These are phyloP conservation scores for Fagopyrum esculentum DNA, from an alignment of 148 eudicot genomes.

Conservation along the genomic window DNA sequence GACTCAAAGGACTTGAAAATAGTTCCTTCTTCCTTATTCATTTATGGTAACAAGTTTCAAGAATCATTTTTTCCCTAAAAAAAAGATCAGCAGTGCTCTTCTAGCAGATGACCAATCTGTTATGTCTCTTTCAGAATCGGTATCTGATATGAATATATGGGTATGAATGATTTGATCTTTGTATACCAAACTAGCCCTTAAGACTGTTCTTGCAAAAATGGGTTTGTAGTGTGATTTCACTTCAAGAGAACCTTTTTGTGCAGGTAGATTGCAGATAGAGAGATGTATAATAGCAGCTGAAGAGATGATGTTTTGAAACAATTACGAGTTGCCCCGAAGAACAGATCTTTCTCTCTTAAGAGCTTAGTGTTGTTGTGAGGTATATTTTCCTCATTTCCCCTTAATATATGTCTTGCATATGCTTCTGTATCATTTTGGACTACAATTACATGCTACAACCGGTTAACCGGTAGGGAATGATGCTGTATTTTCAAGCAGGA, in stretches of 20 bases:
- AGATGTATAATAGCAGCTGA: too few species aligned
- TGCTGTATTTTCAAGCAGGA: background rate
- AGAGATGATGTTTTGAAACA: background rate
- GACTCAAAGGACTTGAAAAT: background rate
- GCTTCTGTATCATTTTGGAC: background rate
- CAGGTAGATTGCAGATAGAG: background rate
- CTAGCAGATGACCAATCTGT: too few species aligned
- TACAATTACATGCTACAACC: background rate
- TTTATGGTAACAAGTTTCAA: background rate
- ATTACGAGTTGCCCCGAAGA: background rate
- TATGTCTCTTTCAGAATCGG: too few species aligned
- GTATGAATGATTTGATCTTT: background rate
- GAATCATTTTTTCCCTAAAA: too few species aligned
- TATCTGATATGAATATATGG: background rate
- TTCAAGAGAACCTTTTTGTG: background rate
- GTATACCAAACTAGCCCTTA: too few species aligned
- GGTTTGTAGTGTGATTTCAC: background rate
- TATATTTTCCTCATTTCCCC: background rate
- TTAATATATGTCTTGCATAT: background rate
- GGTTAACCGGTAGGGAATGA: background rate
- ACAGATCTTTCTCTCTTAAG: background rate
- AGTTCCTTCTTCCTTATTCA: background rate
- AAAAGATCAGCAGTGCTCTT: background rate
- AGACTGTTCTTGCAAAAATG: background rate
- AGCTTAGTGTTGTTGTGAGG: background rate